A percentile compares a stretch with the other conserved stretches of the same genome.
phyloP scores from a whole-genome alignment of 768 basidiomycete genomes.

The Podaxis sp. region DNA sequence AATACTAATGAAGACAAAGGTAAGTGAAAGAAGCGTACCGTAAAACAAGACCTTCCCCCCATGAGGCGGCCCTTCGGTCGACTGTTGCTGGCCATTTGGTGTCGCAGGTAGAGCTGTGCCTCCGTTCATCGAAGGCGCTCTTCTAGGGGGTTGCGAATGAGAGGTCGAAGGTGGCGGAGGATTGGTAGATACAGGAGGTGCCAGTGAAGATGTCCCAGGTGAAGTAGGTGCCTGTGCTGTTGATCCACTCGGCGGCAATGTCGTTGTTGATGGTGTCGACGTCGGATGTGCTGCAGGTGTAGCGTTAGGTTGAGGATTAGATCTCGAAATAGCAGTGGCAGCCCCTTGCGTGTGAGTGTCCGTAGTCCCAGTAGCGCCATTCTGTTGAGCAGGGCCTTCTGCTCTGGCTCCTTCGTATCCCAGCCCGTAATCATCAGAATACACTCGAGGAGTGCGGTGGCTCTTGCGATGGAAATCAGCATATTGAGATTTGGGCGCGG shows the following conservation, averaged over 20 bases:
- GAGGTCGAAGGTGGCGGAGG: background rate
- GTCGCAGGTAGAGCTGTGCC: background rate
- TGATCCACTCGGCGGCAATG: background rate
- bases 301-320: background rate
- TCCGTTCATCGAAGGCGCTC: background rate
- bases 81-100: background rate
- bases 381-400: background rate
- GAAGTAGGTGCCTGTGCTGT: background rate
- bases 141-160: constrained; percentile 1
- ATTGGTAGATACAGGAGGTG: background rate
- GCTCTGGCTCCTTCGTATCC: background rate
- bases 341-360: constrained; percentile 20
- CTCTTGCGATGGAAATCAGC: constrained; percentile 28
- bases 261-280: background rate
- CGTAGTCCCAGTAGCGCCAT: background rate
- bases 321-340: background rate
- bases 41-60: constrained; percentile 69
- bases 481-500: constrained; percentile 20
- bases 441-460: constrained; percentile 18
- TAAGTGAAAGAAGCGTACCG: constrained; percentile 45
- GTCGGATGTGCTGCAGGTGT: background rate
- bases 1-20: background rate
- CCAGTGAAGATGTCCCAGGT: background rate
- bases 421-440: constrained; percentile 5
- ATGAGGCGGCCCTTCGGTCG: background rate